A percentile compares a stretch with the other conserved stretches of the same genome.
phyloP scores from a whole-genome alignment of 352 stramenopile genomes.

The Phytophthora syringae region DNA sequence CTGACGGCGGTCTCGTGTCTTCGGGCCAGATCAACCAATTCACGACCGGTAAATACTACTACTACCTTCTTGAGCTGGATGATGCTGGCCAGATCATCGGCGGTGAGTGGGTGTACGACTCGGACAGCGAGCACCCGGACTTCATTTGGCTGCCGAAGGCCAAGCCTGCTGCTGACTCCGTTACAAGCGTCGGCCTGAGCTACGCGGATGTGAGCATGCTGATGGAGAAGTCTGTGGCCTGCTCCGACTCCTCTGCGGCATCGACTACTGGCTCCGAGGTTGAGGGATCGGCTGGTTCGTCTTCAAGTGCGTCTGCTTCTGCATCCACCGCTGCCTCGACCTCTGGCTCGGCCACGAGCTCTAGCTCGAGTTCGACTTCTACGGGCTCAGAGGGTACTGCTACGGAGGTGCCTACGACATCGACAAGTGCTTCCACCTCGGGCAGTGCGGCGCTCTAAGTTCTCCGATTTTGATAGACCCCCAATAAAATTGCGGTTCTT shows the following conservation, averaged over 20 bases:
- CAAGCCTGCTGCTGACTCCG: slow-evolving; percentile 24
- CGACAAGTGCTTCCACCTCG: slow-evolving; percentile 8
- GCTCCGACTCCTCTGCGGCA: slow-evolving; percentile 2
- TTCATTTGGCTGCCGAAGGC: slow-evolving; percentile 43
- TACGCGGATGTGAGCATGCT: slow-evolving; percentile 41
- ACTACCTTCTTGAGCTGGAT: slow-evolving; percentile 49
- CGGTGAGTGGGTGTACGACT: slow-evolving; percentile 49
- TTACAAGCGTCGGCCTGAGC: slow-evolving; percentile 41
- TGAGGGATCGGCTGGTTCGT: slow-evolving; percentile 13
- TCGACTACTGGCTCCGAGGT: slow-evolving; percentile 31
- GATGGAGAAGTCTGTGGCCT: slow-evolving; percentile 32
- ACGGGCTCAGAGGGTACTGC: slow-evolving; percentile 16
- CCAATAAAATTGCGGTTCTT: no score
- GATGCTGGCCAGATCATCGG: slow-evolving; percentile 39
- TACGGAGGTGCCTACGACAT: slow-evolving; percentile 1
- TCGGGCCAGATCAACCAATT: slow-evolving; percentile 32
- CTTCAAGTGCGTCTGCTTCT: slow-evolving; percentile 7
- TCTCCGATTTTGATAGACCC: no score
- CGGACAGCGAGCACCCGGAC: slow-evolving; percentile 37
- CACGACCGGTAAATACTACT: slow-evolving; percentile 36
- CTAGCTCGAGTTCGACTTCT: no score
- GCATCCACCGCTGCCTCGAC: not conserved
- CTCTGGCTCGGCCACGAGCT: slow-evolving; percentile 11
- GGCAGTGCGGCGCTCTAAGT: no score
- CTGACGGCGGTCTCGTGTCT: slow-evolving; percentile 37